Evolutionary conservation across 305 asterid genomes (phyloP), one percentile per base, ranked within the genome.

Genomic region (Fraxinus xanthoxyloides): DNA sequence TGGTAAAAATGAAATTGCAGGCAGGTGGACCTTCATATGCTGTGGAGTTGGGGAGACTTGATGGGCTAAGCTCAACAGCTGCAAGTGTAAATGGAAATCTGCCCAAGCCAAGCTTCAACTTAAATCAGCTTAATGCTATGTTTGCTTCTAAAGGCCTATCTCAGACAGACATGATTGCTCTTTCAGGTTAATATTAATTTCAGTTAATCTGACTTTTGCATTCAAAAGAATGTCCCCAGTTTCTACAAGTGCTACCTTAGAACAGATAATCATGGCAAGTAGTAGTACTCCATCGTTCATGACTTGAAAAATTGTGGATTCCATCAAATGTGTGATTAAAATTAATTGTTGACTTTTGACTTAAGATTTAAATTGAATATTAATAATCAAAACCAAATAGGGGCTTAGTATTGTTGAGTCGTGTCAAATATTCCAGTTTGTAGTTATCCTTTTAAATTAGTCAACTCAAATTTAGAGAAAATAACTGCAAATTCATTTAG

Each of bases 111-210:
- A 59, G 21, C 26, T 81, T 81, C 63, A 81, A 81, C 26, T 63
- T 81, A 19, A 7, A 81, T 8, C 74, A 81, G 75, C 84, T 74
- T 12, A 81, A 21, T 61, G 13, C 84, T 48, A 30, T 81, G 84
- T 81, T 81, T 24, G 79, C 75, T 10, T n/a, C 40, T 8, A 40
- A 63, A 48, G 75, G 79, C 65, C 65, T 81, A 13, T 8, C 63
- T 74, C 79, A 81, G 34, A 35, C 79, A 9, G 84, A 81, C 43
- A 54, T 81, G 79, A 81, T 81, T 59, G 84, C 84, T 32, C 84
- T 81, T 23, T 81, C 84, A 72, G 80, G 84, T 81, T 34, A 78
- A 5, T 40, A 7, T 75, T 75, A 32, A 32, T 28, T 38, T 21
- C 24, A 30, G 24, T 21, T 23, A 19, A 19, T 48, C 61, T 13